Percentiles rank a stretch among this genome's conserved stretches.
phyloP scores from a whole-genome alignment of 2,329 filamentous ascomycete genomes.

The Pseudophaeomoniella oleicola region DNA sequence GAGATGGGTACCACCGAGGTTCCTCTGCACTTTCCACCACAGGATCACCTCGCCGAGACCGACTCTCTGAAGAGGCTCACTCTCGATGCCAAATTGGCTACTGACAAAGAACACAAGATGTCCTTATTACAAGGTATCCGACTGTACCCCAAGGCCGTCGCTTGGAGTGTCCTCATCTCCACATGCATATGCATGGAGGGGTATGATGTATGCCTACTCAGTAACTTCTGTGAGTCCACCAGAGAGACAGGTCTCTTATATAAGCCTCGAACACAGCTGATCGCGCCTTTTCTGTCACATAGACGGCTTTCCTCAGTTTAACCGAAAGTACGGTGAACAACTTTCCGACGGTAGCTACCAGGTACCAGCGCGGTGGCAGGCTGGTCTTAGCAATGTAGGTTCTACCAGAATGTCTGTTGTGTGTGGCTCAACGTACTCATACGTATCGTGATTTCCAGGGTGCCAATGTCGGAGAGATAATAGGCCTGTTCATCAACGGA shows the following conservation, averaged over 20 bases:
- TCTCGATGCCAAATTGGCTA: conserved; percentile 25
- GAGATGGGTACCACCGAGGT: conserved; percentile 6
- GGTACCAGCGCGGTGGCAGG: conserved; percentile 21
- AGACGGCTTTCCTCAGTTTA: conserved; percentile 24
- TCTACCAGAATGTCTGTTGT: conserved; percentile 1
- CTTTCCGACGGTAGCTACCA: conserved; percentile 20
- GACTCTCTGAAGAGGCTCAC: conserved; percentile 15
- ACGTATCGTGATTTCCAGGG: too few species aligned
- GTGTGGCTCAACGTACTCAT: neutral
- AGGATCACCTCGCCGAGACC: conserved; percentile 4
- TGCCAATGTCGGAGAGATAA: conserved; percentile 30
- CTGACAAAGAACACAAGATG: conserved; percentile 45
- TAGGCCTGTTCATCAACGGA: conserved; percentile 37
- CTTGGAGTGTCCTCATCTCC: conserved; percentile 74
- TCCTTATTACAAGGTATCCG: conserved; percentile 60
- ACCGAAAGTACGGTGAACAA: conserved; percentile 22
- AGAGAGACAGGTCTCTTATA: neutral
- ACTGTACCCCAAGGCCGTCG: conserved; percentile 75
- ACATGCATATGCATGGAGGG: conserved; percentile 78
- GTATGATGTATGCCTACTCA: conserved; percentile 58
- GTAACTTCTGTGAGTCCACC: conserved; percentile 54
- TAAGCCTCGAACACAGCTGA: neutral
- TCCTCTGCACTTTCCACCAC: conserved; percentile 5
- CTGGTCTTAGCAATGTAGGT: conserved; percentile 3
- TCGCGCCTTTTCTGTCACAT: neutral